Conservation (phyloP, 1,139 yeast species). For the Nakaseomyces sp. region DNA sequence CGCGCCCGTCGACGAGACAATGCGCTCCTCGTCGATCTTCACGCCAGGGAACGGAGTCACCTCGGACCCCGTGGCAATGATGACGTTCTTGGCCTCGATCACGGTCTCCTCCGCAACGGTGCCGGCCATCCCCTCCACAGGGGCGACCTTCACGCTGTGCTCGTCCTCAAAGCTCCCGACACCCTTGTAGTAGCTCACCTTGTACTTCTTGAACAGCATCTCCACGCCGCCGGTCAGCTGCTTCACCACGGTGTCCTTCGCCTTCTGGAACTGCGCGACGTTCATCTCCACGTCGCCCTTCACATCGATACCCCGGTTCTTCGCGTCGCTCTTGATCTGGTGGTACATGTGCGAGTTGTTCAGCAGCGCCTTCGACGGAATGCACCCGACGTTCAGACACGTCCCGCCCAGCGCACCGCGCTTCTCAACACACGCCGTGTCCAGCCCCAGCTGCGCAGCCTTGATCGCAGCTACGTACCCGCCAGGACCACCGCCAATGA, state of each 20-base stretch:
- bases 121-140: conserved; percentile 76
- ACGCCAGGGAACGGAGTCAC: conserved; percentile 99
- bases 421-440: conserved; percentile 95
- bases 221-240: conserved; percentile 92
- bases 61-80: conserved; percentile 98
- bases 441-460: conserved; percentile 91
- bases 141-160: conserved; percentile 67
- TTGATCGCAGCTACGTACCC: conserved; percentile 98
- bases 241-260: conserved; percentile 83
- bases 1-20: conserved; percentile 93
- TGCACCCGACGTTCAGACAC: conserved; percentile 96
- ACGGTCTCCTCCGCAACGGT: conserved; percentile 37
- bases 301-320: conserved; percentile 83
- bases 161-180: conserved; percentile 81
- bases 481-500: conserved; percentile 99
- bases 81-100: conserved; percentile 75
- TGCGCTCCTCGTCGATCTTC: conserved; percentile 92
- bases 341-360: conserved; percentile 94
- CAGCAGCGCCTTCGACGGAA: conserved; percentile 91
- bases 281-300: conserved; percentile 63
- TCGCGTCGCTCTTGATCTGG: conserved; percentile 77
- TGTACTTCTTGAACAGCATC: conserved; percentile 89
- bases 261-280: conserved; percentile 73
- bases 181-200: conserved; percentile 92
- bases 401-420: conserved; percentile 97